phyloP scores from a whole-genome alignment of 306 rosid species.

The Ammopiptanthus mongolicus region DNA sequence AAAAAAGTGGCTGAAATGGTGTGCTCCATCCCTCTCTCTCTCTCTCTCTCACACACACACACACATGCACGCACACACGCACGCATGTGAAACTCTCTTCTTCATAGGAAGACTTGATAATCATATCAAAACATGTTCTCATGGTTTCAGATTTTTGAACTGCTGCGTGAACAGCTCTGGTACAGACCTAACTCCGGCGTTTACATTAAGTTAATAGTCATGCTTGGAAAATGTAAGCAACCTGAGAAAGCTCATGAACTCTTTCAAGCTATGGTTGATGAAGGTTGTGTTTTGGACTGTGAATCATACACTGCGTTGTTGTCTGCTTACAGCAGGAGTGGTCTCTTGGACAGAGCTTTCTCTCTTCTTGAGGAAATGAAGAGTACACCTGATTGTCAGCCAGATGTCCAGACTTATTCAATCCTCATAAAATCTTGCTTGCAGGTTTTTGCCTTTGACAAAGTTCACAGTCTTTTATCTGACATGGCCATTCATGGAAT shows the following conservation, averaged over 20 bases:
- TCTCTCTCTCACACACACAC: no score
- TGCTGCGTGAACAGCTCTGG: conserved; percentile 85
- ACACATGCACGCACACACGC: no score
- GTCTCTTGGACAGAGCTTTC: conserved; percentile 76
- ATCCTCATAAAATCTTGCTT: conserved; percentile 87
- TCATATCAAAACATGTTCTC: conserved; percentile 13
- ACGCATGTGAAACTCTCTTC: not conserved
- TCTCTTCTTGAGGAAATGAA: conserved; percentile 75
- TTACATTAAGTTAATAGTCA: conserved; percentile 77
- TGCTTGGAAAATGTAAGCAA: conserved; percentile 96
- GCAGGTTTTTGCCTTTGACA: conserved; percentile 66
- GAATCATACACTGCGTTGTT: conserved; percentile 86
- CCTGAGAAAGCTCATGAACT: conserved; percentile 76
- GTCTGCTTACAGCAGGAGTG: conserved; percentile 87
- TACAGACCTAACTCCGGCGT: conserved; percentile 69
- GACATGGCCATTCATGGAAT: conserved; percentile 69
- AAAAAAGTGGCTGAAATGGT: not conserved
- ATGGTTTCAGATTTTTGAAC: conserved; percentile 72
- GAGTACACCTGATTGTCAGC: conserved; percentile 61
- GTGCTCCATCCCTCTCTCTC: not conserved
- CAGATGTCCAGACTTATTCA: conserved; percentile 88
- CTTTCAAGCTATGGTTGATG: conserved; percentile 78
- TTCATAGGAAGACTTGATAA: not conserved
- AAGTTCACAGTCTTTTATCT: conserved; percentile 63
- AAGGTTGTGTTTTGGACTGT: conserved; percentile 60